These are phyloP conservation scores for Tanacetum coccineum DNA, from an alignment of 129 eudicot genomes.

Conservation along the genomic window DNA sequence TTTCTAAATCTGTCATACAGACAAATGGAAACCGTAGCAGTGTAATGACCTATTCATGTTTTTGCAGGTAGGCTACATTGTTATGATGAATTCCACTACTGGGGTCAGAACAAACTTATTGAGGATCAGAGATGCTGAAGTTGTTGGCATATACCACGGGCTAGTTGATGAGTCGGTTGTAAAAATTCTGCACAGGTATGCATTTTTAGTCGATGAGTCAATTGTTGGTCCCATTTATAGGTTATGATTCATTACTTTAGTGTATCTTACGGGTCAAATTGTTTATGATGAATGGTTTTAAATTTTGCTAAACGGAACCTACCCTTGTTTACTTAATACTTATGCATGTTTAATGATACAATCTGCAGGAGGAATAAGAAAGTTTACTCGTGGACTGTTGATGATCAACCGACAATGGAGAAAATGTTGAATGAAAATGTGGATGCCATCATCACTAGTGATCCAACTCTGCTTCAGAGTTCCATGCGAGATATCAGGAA, in stretches of 20 bases:
- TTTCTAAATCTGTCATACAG: neutral
- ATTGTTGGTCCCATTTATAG: neutral
- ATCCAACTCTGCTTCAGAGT: constrained; percentile 66
- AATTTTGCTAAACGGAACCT: neutral
- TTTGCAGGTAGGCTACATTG: constrained; percentile 85
- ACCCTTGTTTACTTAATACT: neutral
- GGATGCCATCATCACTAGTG: constrained; percentile 76
- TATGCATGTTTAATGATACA: neutral
- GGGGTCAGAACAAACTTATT: constrained; percentile 61
- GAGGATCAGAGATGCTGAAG: constrained; percentile 76
- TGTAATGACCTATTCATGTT: constrained; percentile 3
- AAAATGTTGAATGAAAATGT: constrained; percentile 62
- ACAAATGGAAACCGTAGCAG: constrained; percentile 8
- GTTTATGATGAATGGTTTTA: too few relatives aligned
- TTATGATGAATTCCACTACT: constrained; percentile 70
- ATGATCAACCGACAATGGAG: constrained; percentile 63
- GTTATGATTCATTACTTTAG: neutral
- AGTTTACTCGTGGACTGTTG: constrained; percentile 96
- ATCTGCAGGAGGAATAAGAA: constrained; percentile 71
- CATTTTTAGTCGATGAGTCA: neutral
- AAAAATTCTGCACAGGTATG: constrained; percentile 68
- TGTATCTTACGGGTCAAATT: neutral
- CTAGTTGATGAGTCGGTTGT: constrained; percentile 69
- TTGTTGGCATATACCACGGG: constrained; percentile 84
- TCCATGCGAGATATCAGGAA: constrained; percentile 67